Percentiles rank a stretch among this genome's conserved stretches.
phyloP scores from a whole-genome alignment of 2,329 filamentous ascomycete genomes.

The Pseudopyrenochaeta lycopersici region DNA sequence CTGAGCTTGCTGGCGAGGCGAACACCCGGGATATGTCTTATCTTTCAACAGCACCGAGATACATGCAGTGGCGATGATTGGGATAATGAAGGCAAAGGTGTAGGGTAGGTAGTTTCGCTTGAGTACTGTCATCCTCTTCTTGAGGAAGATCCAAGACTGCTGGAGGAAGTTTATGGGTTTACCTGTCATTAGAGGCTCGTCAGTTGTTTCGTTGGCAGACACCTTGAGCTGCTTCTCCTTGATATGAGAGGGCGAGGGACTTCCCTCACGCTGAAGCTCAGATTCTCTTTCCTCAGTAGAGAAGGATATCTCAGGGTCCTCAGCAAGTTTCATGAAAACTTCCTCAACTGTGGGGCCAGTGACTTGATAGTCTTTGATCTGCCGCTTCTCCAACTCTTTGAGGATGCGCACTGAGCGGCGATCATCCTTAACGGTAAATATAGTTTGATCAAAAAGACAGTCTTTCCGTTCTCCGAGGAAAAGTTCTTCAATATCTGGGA shows the following conservation, averaged over 20 bases:
- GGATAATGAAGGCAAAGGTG: conserved; percentile 75
- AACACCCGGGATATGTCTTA: conserved; percentile 59
- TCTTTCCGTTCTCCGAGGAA: conserved; percentile 14
- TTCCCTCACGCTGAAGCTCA: neutral
- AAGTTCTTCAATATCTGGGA: conserved; percentile 21
- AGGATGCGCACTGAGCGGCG: conserved; percentile 74
- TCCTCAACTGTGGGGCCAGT: conserved; percentile 89
- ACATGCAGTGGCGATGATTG: conserved; percentile 77
- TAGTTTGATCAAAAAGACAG: conserved; percentile 68
- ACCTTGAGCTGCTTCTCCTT: conserved; percentile 18
- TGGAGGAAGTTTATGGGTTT: conserved; percentile 70
- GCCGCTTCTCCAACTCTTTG: conserved; percentile 68
- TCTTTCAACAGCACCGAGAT: conserved; percentile 75
- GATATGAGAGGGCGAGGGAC: conserved; percentile 26
- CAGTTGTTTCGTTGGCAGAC: conserved; percentile 1
- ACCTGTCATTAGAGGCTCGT: conserved; percentile 66
- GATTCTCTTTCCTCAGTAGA: neutral
- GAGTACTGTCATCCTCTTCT: conserved; percentile 77
- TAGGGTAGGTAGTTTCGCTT: conserved; percentile 80
- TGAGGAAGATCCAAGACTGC: conserved; percentile 77
- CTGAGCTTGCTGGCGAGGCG: conserved; percentile 37
- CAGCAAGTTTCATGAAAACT: conserved; percentile 83
- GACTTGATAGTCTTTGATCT: conserved; percentile 79
- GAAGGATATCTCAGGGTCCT: conserved; percentile 59
- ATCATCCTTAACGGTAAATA: conserved; percentile 76